Percentiles rank a stretch among this genome's conserved stretches.
Conservation (phyloP, 176 grass and related monocot genomes). For the Ampelocalamus luodianensis region DNA sequence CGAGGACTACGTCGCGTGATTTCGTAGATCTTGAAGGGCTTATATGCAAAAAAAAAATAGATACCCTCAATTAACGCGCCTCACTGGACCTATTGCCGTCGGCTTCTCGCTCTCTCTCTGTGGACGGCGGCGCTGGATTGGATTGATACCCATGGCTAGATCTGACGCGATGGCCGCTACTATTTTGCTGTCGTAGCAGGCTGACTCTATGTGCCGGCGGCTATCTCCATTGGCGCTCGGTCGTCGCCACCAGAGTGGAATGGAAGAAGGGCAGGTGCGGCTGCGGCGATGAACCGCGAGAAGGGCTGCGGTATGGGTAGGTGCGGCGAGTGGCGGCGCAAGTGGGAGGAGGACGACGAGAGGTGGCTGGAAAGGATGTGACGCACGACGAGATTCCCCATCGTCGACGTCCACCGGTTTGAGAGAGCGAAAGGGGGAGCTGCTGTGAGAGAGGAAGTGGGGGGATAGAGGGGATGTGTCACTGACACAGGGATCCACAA, state of each 20-base stretch:
- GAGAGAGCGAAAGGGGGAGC: background rate
- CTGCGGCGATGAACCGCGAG: background rate
- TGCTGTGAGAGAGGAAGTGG: background rate
- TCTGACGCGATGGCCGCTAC: background rate
- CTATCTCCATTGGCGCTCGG: background rate
- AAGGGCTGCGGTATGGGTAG: too few species aligned
- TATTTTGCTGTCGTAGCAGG: background rate
- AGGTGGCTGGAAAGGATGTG: background rate
- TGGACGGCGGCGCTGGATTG: background rate
- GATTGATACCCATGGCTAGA: background rate
- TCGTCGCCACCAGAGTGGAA: background rate
- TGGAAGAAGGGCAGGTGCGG: background rate
- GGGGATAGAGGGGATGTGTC: background rate
- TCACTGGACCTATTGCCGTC: background rate
- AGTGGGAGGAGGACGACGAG: background rate
- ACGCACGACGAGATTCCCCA: background rate
- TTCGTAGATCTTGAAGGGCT: conserved; percentile 2
- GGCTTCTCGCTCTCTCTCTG: background rate
- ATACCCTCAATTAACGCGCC: background rate
- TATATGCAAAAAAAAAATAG: background rate
- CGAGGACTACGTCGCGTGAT: background rate
- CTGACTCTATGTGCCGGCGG: background rate
- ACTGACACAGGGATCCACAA: background rate
- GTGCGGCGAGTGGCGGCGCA: background rate
- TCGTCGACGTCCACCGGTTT: background rate